Percentiles rank a stretch among this genome's conserved stretches.
Conservation (phyloP, 306 rosid species). For the Vigna trinervia region DNA sequence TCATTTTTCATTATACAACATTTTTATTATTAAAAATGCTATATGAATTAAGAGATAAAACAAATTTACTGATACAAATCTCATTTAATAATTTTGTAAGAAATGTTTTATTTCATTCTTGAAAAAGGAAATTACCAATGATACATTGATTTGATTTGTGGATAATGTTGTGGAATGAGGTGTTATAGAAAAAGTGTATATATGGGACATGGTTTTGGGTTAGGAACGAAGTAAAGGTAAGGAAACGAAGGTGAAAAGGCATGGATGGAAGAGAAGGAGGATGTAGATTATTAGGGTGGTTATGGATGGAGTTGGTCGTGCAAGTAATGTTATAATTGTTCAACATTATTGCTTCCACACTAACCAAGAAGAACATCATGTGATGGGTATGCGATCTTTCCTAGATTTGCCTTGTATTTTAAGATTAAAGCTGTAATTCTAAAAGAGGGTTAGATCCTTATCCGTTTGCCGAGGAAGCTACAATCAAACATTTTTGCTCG, state of each 20-base stretch:
- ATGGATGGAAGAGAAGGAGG: constrained; percentile 30
- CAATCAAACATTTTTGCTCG: background rate
- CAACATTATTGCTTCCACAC: constrained; percentile 39
- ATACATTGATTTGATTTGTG: too few species aligned
- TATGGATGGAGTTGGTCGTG: constrained; percentile 36
- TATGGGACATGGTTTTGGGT: constrained; percentile 36
- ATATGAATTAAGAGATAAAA: too few species aligned
- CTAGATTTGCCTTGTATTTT: constrained; percentile 47
- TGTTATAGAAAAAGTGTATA: background rate
- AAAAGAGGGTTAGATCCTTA: constrained; percentile 36
- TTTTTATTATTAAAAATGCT: too few species aligned
- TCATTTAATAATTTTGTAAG: too few species aligned
- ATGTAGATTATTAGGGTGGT: constrained; percentile 22
- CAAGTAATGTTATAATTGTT: constrained; percentile 36
- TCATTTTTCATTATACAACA: too few species aligned
- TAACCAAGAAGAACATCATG: constrained; percentile 44
- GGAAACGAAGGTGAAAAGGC: constrained; percentile 35
- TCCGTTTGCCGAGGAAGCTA: background rate
- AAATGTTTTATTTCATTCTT: too few species aligned
- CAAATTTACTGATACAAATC: too few species aligned
- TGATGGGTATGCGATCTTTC: constrained; percentile 25
- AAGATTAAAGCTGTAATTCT: constrained; percentile 43
- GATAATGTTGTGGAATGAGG: background rate
- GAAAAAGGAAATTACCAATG: too few species aligned
- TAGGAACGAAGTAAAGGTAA: constrained; percentile 39